Evolutionary conservation across 352 stramenopile genomes (phyloP), one percentile per base, ranked within the genome.

Genomic region (Aphanomyces invadans): DNA sequence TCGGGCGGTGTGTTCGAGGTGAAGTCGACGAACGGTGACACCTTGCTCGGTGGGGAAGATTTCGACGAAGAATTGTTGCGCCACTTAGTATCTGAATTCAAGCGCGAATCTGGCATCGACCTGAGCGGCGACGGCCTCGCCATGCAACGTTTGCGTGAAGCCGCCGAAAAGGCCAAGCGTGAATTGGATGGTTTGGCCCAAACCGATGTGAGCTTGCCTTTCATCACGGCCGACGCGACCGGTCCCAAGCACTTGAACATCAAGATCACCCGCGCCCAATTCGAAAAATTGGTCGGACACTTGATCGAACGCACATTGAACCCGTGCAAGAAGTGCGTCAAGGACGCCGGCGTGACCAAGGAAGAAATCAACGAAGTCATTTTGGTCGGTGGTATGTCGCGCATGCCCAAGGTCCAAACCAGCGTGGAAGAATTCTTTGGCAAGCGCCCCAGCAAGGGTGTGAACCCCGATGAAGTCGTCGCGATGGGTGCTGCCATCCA

Each of bases 381-480:
- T 71, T 78, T 99, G 23, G 97, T 99, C 17, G 97, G 97, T 69
- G 97, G 97, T 76, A 98, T 98, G 93, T 98, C 93, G 51, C 90
- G 97, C 65, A 99, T 99, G 95, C 97, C 97, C 23, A 98, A 98
- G 79, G 95, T 99, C 25, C 95, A 98, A 80, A 79, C 89, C 26
- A 92, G 88, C 32, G 94, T 99, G 28, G 84, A 98, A 78, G 82
- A 95, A 59, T 98, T 98, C 76, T 99, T 99, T 73, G 94, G 94
- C 56, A 97, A 97, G 72, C 92, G 93, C 65, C 96, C 96, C 42
- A 97, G 87, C 28, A 88, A 97, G 57, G 95, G 95, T 66, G 96
- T 99, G 19, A 99, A 99, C 79, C 96, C 97, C 33, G 97, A 99
- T 80, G 97, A 99, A 74, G 97, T 98, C 21, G 97, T 99, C 15